These are phyloP conservation scores for Dimocarpus longan DNA, from an alignment of 345 rosid genomes.

Conservation along the genomic window DNA sequence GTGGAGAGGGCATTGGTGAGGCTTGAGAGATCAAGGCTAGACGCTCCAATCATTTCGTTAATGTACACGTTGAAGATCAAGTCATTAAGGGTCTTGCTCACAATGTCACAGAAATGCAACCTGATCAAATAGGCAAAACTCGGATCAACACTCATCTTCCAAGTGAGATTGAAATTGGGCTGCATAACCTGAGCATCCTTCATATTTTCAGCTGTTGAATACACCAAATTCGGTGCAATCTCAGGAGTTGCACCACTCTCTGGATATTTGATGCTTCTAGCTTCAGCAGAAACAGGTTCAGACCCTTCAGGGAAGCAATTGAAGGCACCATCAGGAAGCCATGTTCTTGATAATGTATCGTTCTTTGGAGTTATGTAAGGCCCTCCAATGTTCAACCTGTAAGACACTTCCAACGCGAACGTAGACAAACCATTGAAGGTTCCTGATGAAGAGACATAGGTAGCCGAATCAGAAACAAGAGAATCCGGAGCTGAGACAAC, in stretches of 20 bases:
- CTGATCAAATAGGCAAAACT: conserved; percentile 64
- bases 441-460: conserved; percentile 45
- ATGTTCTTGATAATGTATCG: conserved; percentile 68
- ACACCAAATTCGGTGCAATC: conserved; percentile 63
- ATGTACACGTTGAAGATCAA: conserved; percentile 66
- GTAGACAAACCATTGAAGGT: conserved; percentile 51
- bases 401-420: conserved; percentile 51
- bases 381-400: conserved; percentile 81
- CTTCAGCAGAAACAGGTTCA: conserved; percentile 32
- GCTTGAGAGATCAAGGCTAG: conserved; percentile 57
- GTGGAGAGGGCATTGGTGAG: conserved; percentile 49
- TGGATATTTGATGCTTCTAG: conserved; percentile 45
- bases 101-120: conserved; percentile 82
- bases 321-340: conserved; percentile 58
- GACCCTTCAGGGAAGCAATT: conserved; percentile 64
- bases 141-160: conserved; percentile 60
- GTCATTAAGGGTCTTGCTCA: conserved; percentile 63
- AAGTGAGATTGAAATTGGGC: conserved; percentile 77
- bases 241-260: conserved; percentile 44
- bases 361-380: conserved; percentile 42
- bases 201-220: conserved; percentile 58
- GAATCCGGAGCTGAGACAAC: conserved; percentile 63
- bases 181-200: conserved; percentile 44
- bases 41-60: conserved; percentile 47
- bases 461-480: conserved; percentile 56